These are phyloP conservation scores for Parathielavia hyrcaniae DNA, from an alignment of 495 filamentous ascomycete genomes.

Conservation along the genomic window DNA sequence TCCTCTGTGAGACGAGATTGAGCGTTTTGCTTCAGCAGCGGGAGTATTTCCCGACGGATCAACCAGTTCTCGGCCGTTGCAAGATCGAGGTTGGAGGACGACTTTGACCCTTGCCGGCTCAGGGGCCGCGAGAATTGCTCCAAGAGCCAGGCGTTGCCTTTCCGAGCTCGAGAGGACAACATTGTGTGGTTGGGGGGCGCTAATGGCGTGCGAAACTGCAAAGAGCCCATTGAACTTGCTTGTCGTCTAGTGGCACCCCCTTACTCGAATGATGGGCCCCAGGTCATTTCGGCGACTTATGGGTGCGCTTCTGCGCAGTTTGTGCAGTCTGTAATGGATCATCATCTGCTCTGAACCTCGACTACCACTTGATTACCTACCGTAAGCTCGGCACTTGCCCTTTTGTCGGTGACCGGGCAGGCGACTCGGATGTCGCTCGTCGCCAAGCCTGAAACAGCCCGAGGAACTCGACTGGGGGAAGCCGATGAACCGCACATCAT, in stretches of 20 bases:
- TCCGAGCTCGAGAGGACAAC: background rate
- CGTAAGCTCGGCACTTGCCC: background rate
- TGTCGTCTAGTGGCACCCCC: background rate
- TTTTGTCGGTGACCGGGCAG: background rate
- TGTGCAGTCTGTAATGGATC: background rate
- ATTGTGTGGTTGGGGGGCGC: background rate
- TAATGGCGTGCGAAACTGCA: background rate
- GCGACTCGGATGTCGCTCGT: background rate
- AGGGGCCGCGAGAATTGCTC: background rate
- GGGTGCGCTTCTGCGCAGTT: background rate
- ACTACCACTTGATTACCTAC: too few species aligned
- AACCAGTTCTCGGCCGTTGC: constrained; percentile 3
- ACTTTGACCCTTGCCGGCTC: background rate
- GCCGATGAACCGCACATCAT: too few species aligned
- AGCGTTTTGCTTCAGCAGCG: background rate
- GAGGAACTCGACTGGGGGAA: too few species aligned
- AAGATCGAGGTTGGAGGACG: background rate
- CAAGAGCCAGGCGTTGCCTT: background rate
- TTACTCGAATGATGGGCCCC: background rate
- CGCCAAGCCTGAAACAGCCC: background rate
- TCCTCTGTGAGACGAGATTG: background rate
- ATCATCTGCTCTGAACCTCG: too few species aligned
- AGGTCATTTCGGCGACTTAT: background rate
- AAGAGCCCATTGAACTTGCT: background rate
- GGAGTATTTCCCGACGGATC: background rate